Evolutionary conservation across 805 yeast genomes (phyloP), one percentile per base, ranked within the genome.

Genomic region (Kodamaea fukazawae): DNA sequence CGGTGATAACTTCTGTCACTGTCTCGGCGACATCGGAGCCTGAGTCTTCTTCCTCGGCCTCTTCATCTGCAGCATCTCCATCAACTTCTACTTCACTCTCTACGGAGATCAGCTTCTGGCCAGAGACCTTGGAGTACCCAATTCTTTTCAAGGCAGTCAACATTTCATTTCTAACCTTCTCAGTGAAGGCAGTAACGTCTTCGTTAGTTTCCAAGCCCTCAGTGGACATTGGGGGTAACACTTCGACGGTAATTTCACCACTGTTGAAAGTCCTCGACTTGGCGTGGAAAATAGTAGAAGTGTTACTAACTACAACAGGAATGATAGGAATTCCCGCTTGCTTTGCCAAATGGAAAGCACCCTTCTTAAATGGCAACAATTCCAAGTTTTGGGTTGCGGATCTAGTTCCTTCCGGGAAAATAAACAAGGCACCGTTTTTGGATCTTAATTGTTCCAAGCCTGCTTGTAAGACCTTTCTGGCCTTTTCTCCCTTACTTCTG

Each of bases 401-500:
- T 63, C 99, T 78, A 2, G 99, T 93, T 18, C 99, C 99, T 64
- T 93, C 99, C 17, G 98, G 96, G 72, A 90, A 93, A 66, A 93
- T 79, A 75, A 83, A 93, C 16, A 93, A 73, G 11, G 84, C 86
- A 51, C 90, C 81, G 55, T 80, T 78, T 35, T 80, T 70, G 4
- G 60, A 55, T 56, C 80, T 81, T 60, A 93, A 71, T 17, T 70
- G 70, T 8, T 63, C 60, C 38, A 87, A 73, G 4, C 97, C 96
- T 10, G 64, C 60, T 38, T 81, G 81, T 58, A 93, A 76, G 7
- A 93, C 85, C 41, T 68, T 70, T 42, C 87, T 76, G 15, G 97
- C 89, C 55, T 83, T 79, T 42, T 77, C 79, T 47, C 87, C 78
- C 58, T 80, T 81, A 4, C 79, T 67, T 59, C 99, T 79, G 59